phyloP scores from a whole-genome alignment of 495 filamentous ascomycete species.

The Chlorociboria aeruginascens region DNA sequence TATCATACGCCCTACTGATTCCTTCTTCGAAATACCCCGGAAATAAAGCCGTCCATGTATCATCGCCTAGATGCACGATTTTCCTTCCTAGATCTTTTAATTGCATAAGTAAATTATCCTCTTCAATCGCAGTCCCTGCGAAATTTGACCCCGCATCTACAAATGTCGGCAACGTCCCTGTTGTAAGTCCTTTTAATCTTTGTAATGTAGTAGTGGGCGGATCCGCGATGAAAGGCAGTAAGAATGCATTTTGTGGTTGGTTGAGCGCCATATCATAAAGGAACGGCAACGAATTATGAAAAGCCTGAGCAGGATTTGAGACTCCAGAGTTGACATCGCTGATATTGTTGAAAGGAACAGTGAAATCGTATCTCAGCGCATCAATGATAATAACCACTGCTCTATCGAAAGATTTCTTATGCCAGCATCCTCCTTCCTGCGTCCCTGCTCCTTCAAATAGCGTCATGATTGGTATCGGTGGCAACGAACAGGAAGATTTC shows the following conservation, averaged over 20 bases:
- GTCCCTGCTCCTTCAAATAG: slow-evolving; percentile 27
- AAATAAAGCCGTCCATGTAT: slow-evolving; percentile 90
- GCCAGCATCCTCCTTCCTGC: slow-evolving; percentile 73
- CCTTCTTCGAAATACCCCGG: slow-evolving; percentile 82
- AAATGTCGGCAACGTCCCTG: slow-evolving; percentile 90
- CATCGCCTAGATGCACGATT: slow-evolving; percentile 87
- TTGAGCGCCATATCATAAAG: slow-evolving; percentile 68
- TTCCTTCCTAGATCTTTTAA: slow-evolving; percentile 67
- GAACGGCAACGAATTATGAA: slow-evolving; percentile 78
- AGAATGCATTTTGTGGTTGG: slow-evolving; percentile 68
- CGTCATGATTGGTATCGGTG: slow-evolving; percentile 41
- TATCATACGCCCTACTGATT: slow-evolving; percentile 80
- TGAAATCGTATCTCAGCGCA: slow-evolving; percentile 93
- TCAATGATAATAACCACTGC: slow-evolving; percentile 88
- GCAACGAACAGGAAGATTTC: slow-evolving; percentile 66
- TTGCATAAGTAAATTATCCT: slow-evolving; percentile 88
- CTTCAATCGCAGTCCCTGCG: slow-evolving; percentile 90
- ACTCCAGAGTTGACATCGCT: slow-evolving; percentile 19
- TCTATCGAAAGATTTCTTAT: slow-evolving; percentile 82
- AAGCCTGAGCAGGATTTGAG: slow-evolving; percentile 37
- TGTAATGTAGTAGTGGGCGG: slow-evolving; percentile 91
- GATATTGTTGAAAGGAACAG: slow-evolving; percentile 55
- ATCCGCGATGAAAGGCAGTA: slow-evolving; percentile 94
- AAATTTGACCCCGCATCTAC: slow-evolving; percentile 91
- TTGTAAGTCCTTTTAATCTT: slow-evolving; percentile 85